Evolutionary conservation across 2,329 filamentous ascomycete species (phyloP), one percentile per base, ranked within the genome.

Genomic region (Apiospora saccharicola): DNA sequence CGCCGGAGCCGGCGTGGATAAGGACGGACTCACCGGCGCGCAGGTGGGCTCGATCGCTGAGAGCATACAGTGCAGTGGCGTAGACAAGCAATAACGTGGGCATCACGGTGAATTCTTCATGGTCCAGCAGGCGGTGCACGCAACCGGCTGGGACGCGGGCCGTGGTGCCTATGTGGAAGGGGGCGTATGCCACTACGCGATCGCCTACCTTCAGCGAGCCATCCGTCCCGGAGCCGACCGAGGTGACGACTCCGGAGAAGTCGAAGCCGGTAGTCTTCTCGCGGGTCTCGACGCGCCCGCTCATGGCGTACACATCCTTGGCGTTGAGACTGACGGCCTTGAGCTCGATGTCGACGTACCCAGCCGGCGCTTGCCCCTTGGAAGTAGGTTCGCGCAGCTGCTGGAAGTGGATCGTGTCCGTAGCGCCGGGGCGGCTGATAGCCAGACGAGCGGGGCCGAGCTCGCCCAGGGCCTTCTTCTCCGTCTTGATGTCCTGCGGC

Each of bases 1-100:
- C 79, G 22, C 82, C 80, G 3, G 81, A 75, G 1, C 78, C 82
- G 16, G 77, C 75, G 70, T 83, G 82, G 1, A 84, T 78, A 6
- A 83, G 72, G 0, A 83, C 75, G 0, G 71, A 75, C 68, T 84
- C 77, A 0, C 76, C 78, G 12, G 71, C 34, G 8, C 70, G 51
- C 0, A 83, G 61, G 1, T 75, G 43, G 2, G 78, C 81, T 3
- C 77, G 71, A 49, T 81, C 70, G 7, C 74, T n/a, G 0, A 84
- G 71, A 0, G 76, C 79, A 69, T 81, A 79, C 0, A 81, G 34
- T 1, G 79, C 81, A 0, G 81, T 81, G 3, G 69, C 69, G 70
- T 76, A 82, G 1, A 75, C 77, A 0, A 77, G n/a, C 1, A 77
- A 77, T 1, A 81, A 8, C 1, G 75, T 75, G 0, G 73, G 51